phyloP scores from a whole-genome alignment of 2,329 filamentous ascomycete species.

The Trichoderma sp. region DNA sequence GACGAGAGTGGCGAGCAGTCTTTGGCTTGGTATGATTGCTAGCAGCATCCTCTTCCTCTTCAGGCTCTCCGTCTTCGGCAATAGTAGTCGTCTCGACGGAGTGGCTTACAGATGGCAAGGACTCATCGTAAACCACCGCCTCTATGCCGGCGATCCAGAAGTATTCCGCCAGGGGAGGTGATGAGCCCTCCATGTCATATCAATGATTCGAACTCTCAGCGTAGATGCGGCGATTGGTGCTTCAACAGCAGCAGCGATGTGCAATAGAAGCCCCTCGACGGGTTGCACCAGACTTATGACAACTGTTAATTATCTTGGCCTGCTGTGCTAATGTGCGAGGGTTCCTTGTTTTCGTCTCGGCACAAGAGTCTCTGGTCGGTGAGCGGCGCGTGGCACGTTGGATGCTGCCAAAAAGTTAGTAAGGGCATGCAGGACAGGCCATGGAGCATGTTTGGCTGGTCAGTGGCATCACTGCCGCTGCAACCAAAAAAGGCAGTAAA shows the following conservation, averaged over 20 bases:
- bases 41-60: conserved; percentile 55
- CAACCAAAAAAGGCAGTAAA: conserved; percentile 26
- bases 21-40: conserved; percentile 37
- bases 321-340: conserved; percentile 2
- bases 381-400: conserved; percentile 28
- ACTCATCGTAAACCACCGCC: conserved; percentile 66
- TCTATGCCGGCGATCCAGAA: conserved; percentile 77
- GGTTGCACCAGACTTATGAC: not conserved
- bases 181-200: conserved; percentile 63
- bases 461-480: conserved; percentile 28
- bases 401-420: conserved; percentile 28
- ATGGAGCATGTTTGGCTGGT: conserved; percentile 25
- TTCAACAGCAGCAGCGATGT: not conserved
- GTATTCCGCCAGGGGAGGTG: conserved; percentile 71
- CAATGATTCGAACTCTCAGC: conserved; percentile 38
- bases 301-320: not conserved
- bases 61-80: conserved; percentile 66
- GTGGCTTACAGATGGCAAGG: conserved; percentile 41
- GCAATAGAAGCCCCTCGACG: conserved; percentile 16
- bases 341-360: conserved; percentile 1
- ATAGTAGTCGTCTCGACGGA: conserved; percentile 63
- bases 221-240: conserved; percentile 28
- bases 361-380: conserved; percentile 24
- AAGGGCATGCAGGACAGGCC: conserved; percentile 29
- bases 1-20: conserved; percentile 61